Evolutionary conservation across 257 asterid genomes (phyloP).

Genomic region (Solanum infundibuliforme): DNA sequence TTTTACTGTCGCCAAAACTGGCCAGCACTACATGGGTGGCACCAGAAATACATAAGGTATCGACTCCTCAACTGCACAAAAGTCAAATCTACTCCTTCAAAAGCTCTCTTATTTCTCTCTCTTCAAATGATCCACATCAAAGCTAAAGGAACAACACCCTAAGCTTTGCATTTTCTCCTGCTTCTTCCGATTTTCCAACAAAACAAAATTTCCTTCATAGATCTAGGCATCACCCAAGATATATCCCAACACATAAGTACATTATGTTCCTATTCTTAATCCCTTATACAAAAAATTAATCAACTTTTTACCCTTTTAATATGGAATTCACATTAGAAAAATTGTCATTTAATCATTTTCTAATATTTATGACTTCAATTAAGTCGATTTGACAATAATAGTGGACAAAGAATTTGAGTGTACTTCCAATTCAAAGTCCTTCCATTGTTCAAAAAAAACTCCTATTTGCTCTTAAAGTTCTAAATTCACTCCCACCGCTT

Average conservation of each 20-base stretch:
- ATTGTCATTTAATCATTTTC: not conserved
- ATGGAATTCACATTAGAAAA: not conserved
- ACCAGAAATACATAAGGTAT: not conserved
- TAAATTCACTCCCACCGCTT: not conserved
- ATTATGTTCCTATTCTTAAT: not conserved
- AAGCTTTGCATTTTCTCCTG: not conserved
- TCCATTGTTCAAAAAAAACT: not conserved
- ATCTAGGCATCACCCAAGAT: not conserved
- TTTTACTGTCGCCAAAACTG: not conserved
- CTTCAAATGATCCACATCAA: not conserved
- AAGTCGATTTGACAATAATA: not conserved
- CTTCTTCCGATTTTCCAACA: not conserved
- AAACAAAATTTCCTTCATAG: not conserved
- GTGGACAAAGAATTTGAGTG: not conserved
- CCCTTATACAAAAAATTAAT: not conserved
- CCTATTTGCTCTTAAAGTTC: not conserved
- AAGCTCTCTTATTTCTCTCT: not conserved
- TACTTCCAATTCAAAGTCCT: not conserved
- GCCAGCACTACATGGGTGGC: not conserved
- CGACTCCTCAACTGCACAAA: not conserved
- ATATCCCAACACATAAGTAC: not conserved
- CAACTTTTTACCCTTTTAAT: not conserved
- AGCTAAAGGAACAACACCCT: not conserved
- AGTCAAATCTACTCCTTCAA: not conserved
- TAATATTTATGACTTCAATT: not conserved